Evolutionary conservation across 768 basidiomycete species (phyloP).

Genomic region (Boletellus ananiceps): DNA sequence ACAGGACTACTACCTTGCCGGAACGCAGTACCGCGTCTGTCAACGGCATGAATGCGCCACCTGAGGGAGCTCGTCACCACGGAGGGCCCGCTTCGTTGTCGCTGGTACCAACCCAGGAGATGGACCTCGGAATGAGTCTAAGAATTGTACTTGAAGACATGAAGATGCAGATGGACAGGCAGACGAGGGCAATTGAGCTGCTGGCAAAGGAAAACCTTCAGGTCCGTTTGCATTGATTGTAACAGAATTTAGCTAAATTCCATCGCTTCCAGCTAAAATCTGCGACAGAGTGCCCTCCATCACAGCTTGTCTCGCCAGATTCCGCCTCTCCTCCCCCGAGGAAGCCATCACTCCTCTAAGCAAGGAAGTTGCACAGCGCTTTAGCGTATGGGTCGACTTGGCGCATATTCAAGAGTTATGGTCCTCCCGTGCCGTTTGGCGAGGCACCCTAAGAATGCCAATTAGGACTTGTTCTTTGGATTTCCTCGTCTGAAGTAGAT

Average conservation of each 20-base stretch:
- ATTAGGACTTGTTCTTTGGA: neutral
- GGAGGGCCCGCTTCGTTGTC: slow-evolving; percentile 10
- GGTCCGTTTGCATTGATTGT: slow-evolving; percentile 26
- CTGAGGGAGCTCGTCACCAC: slow-evolving; percentile 13
- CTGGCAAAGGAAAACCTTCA: slow-evolving; percentile 46
- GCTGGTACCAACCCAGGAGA: slow-evolving; percentile 16
- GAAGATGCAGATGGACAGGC: slow-evolving; percentile 47
- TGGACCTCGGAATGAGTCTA: slow-evolving; percentile 21
- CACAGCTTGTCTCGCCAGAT: slow-evolving; percentile 14
- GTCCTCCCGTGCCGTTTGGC: neutral
- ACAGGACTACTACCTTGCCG: slow-evolving; percentile 8
- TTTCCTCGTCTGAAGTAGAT: slow-evolving; percentile 1
- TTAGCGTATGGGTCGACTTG: neutral
- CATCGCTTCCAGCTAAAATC: slow-evolving; percentile 13
- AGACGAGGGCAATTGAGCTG: slow-evolving; percentile 39
- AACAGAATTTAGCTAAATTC: slow-evolving; percentile 6
- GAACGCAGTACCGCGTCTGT: slow-evolving; percentile 9
- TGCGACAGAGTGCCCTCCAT: slow-evolving; percentile 8
- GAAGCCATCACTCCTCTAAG: slow-evolving; percentile 13
- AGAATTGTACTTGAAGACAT: slow-evolving; percentile 40
- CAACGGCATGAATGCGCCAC: slow-evolving; percentile 7
- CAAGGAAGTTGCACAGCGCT: neutral
- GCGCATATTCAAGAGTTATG: neutral
- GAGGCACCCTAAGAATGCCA: neutral
- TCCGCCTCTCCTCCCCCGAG: slow-evolving; percentile 10